These are phyloP conservation scores for Cercospora zeina DNA, from an alignment of 2,329 filamentous ascomycete genomes.

Conservation along the genomic window DNA sequence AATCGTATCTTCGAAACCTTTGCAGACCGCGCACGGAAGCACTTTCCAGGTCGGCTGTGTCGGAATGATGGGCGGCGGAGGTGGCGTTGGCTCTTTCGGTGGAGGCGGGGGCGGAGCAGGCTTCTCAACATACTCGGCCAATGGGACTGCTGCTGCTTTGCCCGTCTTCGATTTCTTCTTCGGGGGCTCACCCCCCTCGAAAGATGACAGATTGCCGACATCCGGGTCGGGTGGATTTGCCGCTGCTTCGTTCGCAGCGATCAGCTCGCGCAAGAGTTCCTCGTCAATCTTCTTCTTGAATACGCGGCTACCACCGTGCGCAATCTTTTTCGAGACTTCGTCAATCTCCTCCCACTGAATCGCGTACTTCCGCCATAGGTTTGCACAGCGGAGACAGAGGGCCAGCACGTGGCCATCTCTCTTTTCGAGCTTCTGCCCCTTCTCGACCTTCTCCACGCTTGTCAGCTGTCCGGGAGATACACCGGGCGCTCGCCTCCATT, in stretches of 20 bases:
- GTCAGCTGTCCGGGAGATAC: constrained; percentile 70
- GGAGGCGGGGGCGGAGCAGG: constrained; percentile 51
- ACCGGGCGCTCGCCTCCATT: constrained; percentile 88
- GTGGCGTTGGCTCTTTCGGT: constrained; percentile 58
- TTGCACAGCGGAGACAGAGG: constrained; percentile 84
- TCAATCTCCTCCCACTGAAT: constrained; percentile 95
- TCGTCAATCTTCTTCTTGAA: constrained; percentile 91
- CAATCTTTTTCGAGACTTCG: constrained; percentile 84
- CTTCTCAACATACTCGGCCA: constrained; percentile 58
- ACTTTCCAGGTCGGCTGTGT: constrained; percentile 75
- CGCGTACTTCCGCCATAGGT: constrained; percentile 92
- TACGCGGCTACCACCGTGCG: constrained; percentile 75
- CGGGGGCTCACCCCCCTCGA: constrained; percentile 50
- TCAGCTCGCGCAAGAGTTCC: constrained; percentile 77
- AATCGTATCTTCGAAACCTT: constrained; percentile 67
- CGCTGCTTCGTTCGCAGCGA: constrained; percentile 60
- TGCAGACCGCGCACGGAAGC: constrained; percentile 84
- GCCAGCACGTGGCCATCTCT: constrained; percentile 72
- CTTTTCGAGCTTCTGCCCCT: constrained; percentile 70
- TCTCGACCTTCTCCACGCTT: constrained; percentile 65
- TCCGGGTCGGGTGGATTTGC: constrained; percentile 32
- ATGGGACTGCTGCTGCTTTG: constrained; percentile 44
- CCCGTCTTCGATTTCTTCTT: constrained; percentile 63
- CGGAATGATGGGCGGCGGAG: constrained; percentile 65
- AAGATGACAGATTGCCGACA: constrained; percentile 26